These are phyloP conservation scores for Pythium phragmitis DNA, from an alignment of 352 stramenopile species.

Conservation along the genomic window DNA sequence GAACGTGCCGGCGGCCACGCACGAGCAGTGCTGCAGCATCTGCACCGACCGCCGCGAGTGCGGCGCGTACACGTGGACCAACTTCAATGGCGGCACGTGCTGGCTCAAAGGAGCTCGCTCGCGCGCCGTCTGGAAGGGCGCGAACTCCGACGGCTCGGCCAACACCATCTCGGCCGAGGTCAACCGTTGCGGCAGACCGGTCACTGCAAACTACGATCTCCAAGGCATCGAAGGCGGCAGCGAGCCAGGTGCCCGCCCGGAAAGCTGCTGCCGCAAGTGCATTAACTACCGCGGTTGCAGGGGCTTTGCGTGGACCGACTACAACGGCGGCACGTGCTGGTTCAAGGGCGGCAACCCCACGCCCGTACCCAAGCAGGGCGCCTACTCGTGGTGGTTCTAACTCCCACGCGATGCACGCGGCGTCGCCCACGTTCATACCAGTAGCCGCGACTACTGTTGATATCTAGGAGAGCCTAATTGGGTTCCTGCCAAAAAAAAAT, in stretches of 20 bases:
- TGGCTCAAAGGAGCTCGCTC: conserved; percentile 38
- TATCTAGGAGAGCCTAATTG: too few species aligned
- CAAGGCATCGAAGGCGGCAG: background rate
- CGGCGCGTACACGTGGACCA: conserved; percentile 27
- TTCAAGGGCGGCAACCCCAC: conserved; percentile 23
- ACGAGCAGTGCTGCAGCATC: conserved; percentile 9
- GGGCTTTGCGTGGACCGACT: conserved; percentile 14
- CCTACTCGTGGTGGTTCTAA: conserved; percentile 3
- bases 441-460: too few species aligned
- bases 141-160: conserved; percentile 6
- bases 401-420: background rate
- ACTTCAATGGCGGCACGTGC: conserved; percentile 49
- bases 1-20: background rate
- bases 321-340: conserved; percentile 28
- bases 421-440: background rate
- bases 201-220: background rate
- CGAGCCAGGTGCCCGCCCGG: background rate
- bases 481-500: too few species aligned
- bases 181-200: background rate
- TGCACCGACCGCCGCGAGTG: conserved; percentile 6
- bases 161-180: conserved; percentile 12
- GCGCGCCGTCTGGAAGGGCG: background rate
- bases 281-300: background rate
- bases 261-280: background rate
- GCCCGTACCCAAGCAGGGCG: background rate